A percentile compares a stretch with the other conserved stretches of the same genome.
Evolutionary conservation across 352 stramenopile genomes (phyloP).

Genomic region (Pythium pyrilobum): DNA sequence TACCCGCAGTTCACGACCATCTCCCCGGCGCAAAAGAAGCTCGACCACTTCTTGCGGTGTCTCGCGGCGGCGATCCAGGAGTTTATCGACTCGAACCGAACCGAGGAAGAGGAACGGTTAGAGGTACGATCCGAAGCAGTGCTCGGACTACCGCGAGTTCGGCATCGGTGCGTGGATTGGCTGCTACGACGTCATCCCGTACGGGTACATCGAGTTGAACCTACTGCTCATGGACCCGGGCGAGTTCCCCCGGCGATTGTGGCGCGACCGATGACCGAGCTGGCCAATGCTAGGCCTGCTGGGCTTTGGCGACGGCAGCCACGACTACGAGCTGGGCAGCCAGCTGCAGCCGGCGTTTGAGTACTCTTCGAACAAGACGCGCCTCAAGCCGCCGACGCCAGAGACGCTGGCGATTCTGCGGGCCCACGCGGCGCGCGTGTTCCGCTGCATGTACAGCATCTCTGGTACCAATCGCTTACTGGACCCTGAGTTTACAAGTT

Average conservation of each 20-base stretch:
- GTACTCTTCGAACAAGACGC: too few relatives aligned
- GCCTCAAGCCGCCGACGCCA: background rate
- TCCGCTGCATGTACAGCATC: background rate
- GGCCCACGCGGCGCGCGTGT: background rate
- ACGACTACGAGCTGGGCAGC: background rate
- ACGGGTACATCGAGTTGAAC: background rate
- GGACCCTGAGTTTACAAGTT: too few relatives aligned
- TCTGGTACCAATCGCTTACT: background rate
- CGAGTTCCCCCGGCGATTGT: background rate
- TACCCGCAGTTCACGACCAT: too few relatives aligned
- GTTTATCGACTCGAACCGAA: too few relatives aligned
- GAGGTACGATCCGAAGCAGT: too few relatives aligned
- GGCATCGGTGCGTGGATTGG: too few relatives aligned
- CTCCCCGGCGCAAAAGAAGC: too few relatives aligned
- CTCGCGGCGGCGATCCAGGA: too few relatives aligned
- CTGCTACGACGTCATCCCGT: background rate
- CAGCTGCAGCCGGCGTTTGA: background rate
- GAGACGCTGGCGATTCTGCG: background rate
- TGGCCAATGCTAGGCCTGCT: background rate
- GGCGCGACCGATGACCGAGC: too few relatives aligned
- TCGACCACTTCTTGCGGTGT: too few relatives aligned
- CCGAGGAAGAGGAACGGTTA: too few relatives aligned
- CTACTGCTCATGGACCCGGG: background rate
- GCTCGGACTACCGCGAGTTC: too few relatives aligned
- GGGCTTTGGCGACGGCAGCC: background rate